Percentiles rank a stretch among this genome's conserved stretches.
phyloP scores from a whole-genome alignment of 495 filamentous ascomycete genomes.

The Symbiotaphrina buchneri region DNA sequence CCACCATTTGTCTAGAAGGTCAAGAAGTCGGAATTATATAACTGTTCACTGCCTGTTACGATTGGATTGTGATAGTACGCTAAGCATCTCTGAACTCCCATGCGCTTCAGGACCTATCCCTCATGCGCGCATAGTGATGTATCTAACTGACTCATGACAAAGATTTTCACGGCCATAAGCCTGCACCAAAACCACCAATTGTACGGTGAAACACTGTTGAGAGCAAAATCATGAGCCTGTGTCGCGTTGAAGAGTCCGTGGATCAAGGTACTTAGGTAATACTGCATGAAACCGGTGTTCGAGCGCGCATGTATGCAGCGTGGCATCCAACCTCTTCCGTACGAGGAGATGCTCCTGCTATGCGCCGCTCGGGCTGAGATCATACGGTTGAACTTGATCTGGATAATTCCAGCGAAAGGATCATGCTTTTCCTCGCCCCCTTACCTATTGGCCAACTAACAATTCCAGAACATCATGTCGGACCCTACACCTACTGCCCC shows the following conservation, averaged over 20 bases:
- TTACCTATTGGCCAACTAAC: conserved; percentile 1
- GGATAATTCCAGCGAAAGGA: conserved; percentile 39
- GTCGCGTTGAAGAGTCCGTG: conserved; percentile 19
- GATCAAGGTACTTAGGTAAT: conserved; percentile 26
- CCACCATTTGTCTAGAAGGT: too few species aligned
- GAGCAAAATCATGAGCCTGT: conserved; percentile 22
- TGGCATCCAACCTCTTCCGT: conserved; percentile 3
- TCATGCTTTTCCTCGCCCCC: conserved; percentile 22
- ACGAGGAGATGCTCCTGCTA: conserved; percentile 1
- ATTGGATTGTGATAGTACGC: too few species aligned
- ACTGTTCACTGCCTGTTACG: too few species aligned
- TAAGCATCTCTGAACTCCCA: too few species aligned
- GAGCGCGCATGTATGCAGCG: conserved; percentile 2
- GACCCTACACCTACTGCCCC: conserved; percentile 2
- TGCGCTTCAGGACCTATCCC: too few species aligned
- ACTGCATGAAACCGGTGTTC: conserved; percentile 29
- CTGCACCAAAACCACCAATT: too few species aligned
- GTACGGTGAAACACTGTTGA: too few species aligned
- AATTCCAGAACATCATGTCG: conserved; percentile 6
- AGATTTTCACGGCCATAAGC: too few species aligned
- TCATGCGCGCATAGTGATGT: too few species aligned
- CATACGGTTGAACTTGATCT: conserved; percentile 41
- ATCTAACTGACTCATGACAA: too few species aligned
- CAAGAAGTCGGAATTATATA: too few species aligned
- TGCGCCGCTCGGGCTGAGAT: conserved; percentile 25